phyloP scores from a whole-genome alignment of 1,284 basidiomycete species.

The Coniophora puteana region DNA sequence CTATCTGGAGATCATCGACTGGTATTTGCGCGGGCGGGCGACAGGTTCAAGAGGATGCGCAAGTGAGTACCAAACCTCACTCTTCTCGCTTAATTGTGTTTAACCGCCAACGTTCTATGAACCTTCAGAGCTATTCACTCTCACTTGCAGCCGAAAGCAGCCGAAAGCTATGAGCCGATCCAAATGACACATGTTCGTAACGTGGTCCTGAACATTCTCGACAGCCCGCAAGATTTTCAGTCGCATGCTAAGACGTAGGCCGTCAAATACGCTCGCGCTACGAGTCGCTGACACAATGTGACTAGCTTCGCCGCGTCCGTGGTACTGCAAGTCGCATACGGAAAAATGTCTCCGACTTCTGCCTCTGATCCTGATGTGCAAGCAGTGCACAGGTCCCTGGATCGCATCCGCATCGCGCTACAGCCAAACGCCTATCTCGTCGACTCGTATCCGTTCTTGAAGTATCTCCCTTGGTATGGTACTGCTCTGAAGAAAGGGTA shows the following conservation, averaged over 20 bases:
- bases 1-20: conserved; percentile 4
- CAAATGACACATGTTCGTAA: conserved; percentile 1
- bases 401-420: conserved; percentile 28
- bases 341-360: conserved; percentile 34
- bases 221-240: conserved; percentile 1
- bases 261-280: not conserved
- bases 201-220: conserved; percentile 1
- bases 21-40: not conserved
- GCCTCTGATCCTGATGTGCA: conserved; percentile 36
- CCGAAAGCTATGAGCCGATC: conserved; percentile 1
- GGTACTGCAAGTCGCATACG: conserved; percentile 39
- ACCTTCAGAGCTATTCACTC: conserved; percentile 2
- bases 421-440: conserved; percentile 32
- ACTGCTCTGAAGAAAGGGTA: conserved; percentile 26
- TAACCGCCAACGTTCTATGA: not conserved
- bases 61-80: not conserved
- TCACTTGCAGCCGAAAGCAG: conserved; percentile 3
- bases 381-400: conserved; percentile 25
- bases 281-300: not conserved
- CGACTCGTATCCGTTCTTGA: conserved; percentile 33
- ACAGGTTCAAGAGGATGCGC: conserved; percentile 5
- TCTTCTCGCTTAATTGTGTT: not conserved
- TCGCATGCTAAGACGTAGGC: conserved; percentile 1
- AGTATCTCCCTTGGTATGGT: conserved; percentile 30
- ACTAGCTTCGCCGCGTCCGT: conserved; percentile 37